Conservation (phyloP, 305 asterid species). For the Fraxinus xanthoxyloides region DNA sequence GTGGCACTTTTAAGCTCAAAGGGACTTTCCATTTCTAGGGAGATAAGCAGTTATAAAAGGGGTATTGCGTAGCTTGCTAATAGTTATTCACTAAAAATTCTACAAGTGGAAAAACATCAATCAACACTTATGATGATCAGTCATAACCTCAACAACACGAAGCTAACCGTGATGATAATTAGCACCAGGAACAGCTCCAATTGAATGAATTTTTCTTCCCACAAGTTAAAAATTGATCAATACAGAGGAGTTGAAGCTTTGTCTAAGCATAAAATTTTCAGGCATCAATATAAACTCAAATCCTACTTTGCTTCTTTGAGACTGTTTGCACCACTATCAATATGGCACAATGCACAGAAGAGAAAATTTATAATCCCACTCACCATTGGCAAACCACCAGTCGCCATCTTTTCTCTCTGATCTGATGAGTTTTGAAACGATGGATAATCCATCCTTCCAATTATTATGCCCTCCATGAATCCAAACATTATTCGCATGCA, state of each 20-base stretch:
- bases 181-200: neutral
- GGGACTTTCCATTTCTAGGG: neutral
- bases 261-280: neutral
- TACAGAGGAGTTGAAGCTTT: neutral
- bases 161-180: neutral
- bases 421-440: conserved; percentile 59
- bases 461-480: conserved; percentile 88
- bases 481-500: conserved; percentile 65
- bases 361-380: conserved; percentile 27
- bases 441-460: conserved; percentile 82
- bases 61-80: neutral
- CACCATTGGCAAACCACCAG: conserved; percentile 94
- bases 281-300: conserved; percentile 11
- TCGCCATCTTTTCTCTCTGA: conserved; percentile 56
- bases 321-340: neutral
- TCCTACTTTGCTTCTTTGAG: conserved; percentile 1
- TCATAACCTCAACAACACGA: neutral
- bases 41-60: neutral
- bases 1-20: neutral
- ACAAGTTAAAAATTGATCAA: neutral
- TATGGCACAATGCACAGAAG: conserved; percentile 12
- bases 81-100: neutral
- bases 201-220: neutral
- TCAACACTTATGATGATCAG: neutral
- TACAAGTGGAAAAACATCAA: neutral